Conservation (phyloP, 1,139 yeast species). For the Meyerozyma guilliermondii region DNA sequence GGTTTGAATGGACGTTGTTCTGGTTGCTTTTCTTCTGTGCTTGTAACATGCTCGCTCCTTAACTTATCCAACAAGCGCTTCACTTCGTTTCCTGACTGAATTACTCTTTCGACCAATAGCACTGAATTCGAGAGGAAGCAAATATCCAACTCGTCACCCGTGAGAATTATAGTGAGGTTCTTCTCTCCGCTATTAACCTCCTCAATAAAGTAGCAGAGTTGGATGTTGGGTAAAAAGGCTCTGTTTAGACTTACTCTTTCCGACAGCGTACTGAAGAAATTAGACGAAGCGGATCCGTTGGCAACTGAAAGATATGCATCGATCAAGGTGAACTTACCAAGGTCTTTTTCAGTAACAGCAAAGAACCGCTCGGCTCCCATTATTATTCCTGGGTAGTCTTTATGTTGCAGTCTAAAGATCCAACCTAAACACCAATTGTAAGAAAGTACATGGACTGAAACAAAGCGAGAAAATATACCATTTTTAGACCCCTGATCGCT, state of each 20-base stretch:
- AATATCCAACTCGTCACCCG: conserved; percentile 68
- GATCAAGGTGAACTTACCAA: conserved; percentile 61
- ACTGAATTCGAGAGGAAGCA: conserved; percentile 52
- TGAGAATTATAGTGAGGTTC: conserved; percentile 40
- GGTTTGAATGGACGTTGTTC: conserved; percentile 22
- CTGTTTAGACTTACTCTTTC: conserved; percentile 50
- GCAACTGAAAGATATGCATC: conserved; percentile 67
- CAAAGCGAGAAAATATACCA: conserved; percentile 21
- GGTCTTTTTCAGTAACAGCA: conserved; percentile 53
- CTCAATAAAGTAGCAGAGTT: conserved; percentile 47
- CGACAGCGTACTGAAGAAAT: conserved; percentile 44
- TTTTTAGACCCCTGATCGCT: too few relatives aligned
- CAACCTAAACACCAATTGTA: conserved; percentile 73
- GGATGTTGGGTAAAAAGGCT: conserved; percentile 65
- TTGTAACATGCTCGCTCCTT: neutral
- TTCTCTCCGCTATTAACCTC: conserved; percentile 18
- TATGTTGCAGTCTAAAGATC: conserved; percentile 47
- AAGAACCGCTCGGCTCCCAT: conserved; percentile 70
- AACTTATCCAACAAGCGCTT: conserved; percentile 32
- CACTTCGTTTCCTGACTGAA: conserved; percentile 40
- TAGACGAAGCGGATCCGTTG: conserved; percentile 48
- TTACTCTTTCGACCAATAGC: conserved; percentile 39
- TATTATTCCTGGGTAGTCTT: conserved; percentile 62
- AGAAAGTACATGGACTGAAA: conserved; percentile 55
- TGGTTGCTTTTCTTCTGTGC: conserved; percentile 3